Evolutionary conservation across 768 basidiomycete species (phyloP).

Genomic region (Tricholoma bakamatsutake): DNA sequence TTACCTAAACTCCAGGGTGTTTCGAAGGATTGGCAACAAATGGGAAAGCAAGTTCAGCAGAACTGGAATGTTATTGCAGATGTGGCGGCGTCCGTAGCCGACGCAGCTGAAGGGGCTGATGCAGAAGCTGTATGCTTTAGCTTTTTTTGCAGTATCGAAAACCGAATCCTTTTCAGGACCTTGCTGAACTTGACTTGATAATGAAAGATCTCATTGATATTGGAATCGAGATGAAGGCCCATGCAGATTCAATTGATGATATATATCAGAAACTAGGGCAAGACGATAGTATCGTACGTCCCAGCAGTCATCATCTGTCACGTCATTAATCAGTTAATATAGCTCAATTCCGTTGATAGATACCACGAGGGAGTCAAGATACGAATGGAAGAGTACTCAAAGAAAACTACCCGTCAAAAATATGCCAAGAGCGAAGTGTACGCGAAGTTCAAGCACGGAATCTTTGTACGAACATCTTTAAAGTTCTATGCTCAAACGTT

Average conservation of each 20-base stretch:
- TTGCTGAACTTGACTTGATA: constrained; percentile 55
- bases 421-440: constrained; percentile 64
- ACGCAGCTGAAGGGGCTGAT: constrained; percentile 50
- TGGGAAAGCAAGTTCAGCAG: constrained; percentile 43
- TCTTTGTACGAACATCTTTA: constrained; percentile 46
- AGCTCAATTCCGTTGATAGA: constrained; percentile 46
- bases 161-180: constrained; percentile 31
- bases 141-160: background rate
- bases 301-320: background rate
- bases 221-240: constrained; percentile 50
- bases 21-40: constrained; percentile 54
- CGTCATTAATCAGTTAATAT: constrained; percentile 1
- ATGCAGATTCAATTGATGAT: constrained; percentile 46
- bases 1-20: constrained; percentile 50
- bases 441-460: constrained; percentile 50
- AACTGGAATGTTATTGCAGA: constrained; percentile 43
- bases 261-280: constrained; percentile 51
- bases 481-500: background rate
- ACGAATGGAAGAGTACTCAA: constrained; percentile 40
- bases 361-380: constrained; percentile 46
- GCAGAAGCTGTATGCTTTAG: constrained; percentile 40
- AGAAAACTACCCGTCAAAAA: constrained; percentile 71
- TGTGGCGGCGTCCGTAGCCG: constrained; percentile 55
- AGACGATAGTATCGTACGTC: constrained; percentile 57
- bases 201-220: constrained; percentile 71